phyloP scores from a whole-genome alignment of 2,329 filamentous ascomycete genomes.

The Phoma herbarum region DNA sequence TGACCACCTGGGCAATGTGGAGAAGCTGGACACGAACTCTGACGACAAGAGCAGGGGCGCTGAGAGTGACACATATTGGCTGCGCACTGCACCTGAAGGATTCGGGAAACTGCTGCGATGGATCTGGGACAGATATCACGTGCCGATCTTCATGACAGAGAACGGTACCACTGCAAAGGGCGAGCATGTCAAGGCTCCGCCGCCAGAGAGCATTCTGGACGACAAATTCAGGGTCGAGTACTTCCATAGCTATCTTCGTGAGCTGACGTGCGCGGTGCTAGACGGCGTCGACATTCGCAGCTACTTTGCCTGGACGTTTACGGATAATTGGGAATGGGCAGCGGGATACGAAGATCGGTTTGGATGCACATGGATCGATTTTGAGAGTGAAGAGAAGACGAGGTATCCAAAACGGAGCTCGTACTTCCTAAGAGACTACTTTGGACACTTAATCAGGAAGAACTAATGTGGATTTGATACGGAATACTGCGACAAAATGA shows the following conservation, averaged over 20 bases:
- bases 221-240: slow-evolving; percentile 54
- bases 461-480: no score
- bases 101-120: slow-evolving; percentile 50
- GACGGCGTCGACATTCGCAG: slow-evolving; percentile 52
- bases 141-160: slow-evolving; percentile 56
- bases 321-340: slow-evolving; percentile 58
- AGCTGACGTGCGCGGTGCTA: slow-evolving; percentile 51
- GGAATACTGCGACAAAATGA: no score
- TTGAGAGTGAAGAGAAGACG: slow-evolving; percentile 49
- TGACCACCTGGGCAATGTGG: slow-evolving; percentile 54
- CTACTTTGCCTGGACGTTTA: slow-evolving; percentile 56
- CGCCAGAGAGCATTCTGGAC: slow-evolving; percentile 48
- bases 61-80: slow-evolving; percentile 54
- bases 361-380: slow-evolving; percentile 55
- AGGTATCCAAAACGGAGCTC: slow-evolving; percentile 48
- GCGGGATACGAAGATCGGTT: slow-evolving; percentile 54
- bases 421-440: slow-evolving; percentile 24
- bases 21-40: slow-evolving; percentile 46
- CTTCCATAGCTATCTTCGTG: slow-evolving; percentile 52
- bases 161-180: slow-evolving; percentile 52
- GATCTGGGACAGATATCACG: slow-evolving; percentile 54
- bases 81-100: slow-evolving; percentile 51
- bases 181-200: slow-evolving; percentile 42
- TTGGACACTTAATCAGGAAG: slow-evolving; percentile 10
- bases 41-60: slow-evolving; percentile 46